These are phyloP conservation scores for Blastobotrys capitulatus DNA, from an alignment of 1,139 yeast species.

Conservation along the genomic window DNA sequence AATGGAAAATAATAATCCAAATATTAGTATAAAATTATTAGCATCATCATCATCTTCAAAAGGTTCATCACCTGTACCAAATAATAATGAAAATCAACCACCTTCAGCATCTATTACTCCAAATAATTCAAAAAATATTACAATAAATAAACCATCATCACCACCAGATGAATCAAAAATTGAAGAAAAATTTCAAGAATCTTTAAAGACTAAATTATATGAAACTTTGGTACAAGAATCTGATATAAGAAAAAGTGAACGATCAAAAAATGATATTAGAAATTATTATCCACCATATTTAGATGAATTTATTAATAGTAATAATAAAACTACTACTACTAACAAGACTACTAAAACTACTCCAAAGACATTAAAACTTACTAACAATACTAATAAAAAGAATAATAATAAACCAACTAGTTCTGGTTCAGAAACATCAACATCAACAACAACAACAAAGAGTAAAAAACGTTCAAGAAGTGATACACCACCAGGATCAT, in stretches of 20 bases:
- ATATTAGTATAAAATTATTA: not conserved
- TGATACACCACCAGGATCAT: not conserved
- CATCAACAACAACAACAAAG: no score
- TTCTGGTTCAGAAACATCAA: not conserved
- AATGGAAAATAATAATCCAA: not conserved
- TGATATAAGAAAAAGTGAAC: constrained; percentile 6
- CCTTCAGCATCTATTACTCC: not conserved
- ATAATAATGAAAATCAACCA: not conserved
- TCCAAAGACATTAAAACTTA: no score
- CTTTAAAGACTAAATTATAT: constrained; percentile 37
- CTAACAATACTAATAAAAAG: no score
- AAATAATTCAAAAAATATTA: no score
- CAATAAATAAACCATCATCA: not conserved
- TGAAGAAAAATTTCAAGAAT: not conserved
- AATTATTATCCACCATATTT: constrained; percentile 1
- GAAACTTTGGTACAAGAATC: constrained; percentile 25
- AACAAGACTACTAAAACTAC: no score
- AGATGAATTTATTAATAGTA: no score
- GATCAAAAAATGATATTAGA: not conserved
- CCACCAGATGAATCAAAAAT: constrained; percentile 1
- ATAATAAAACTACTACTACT: not conserved
- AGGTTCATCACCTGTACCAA: not conserved
- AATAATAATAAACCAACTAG: not conserved
- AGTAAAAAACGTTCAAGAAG: constrained; percentile 7
- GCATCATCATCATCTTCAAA: not conserved